Evolutionary conservation across 2,329 filamentous ascomycete species (phyloP), one percentile per base, ranked within the genome.

Genomic region (Alternaria brassicae): DNA sequence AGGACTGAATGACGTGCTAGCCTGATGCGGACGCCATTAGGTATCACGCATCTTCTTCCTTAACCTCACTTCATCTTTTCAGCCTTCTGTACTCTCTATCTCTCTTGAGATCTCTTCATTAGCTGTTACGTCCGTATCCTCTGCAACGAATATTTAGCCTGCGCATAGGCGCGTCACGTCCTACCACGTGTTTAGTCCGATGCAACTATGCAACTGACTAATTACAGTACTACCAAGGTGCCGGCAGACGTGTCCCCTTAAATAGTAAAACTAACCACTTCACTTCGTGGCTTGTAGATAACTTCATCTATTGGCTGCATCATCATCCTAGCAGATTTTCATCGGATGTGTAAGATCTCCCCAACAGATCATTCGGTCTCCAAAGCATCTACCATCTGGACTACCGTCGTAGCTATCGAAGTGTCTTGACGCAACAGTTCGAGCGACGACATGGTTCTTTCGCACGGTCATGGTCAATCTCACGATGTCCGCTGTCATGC

Each of bases 1-100:
- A 56, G 42, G 30, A 42, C 51, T 49, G 42, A 27, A 59, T 56
- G 44, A 39, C 12, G 28, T 45, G 34, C 56, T 59, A 59, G 32
- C 56, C 32, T 10, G 12, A 59, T 56, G 2, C 27, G 45, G 40
- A 50, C 21, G 21, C 19, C 12, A 19, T 8, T 30, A 15, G 1
- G 44, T 7, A 21, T 40, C 25, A n/a, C n/a, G 15, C 19, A 27
- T 40, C 17, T 17, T 13, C n/a, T 12, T 17, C 27, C 2, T 36
- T 13, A 36, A 54, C 36, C 12, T 54, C 41, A 41, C 19, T 27
- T 28, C 49, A 17, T 19, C 19, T 39, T n/a, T 27, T 13, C 3
- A 15, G 21, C n/a, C 13, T 17, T 48, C 19, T 36, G 4, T 17
- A 13, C 15, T 42, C 40, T 42, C 13, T 42, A 9, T 19, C 13